Evolutionary conservation across 2,329 filamentous ascomycete genomes (phyloP), one percentile per base, ranked within the genome.

Genomic region (Thelonectria discophora): DNA sequence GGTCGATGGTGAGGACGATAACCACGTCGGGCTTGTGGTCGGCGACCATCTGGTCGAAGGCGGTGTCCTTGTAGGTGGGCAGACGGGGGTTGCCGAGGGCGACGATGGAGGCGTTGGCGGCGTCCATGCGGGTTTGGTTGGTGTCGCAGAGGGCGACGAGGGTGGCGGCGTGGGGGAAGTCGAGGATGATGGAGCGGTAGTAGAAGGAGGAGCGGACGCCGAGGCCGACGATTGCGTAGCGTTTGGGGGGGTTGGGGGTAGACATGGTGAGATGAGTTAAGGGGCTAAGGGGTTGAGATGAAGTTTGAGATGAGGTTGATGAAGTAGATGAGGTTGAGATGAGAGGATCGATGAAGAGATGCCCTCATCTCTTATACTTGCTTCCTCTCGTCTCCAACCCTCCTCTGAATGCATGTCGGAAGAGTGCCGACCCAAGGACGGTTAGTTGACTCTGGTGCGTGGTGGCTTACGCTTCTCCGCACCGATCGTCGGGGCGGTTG

Each of bases 1-100:
- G 82, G 74, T 89, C 86, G 64, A 88, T 86, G 0, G 86, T 88
- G 0, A 86, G 88, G 13, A 88, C 81, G 63, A 89, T 87, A 17
- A 88, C 79, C 68, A 86, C 84, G 69, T 88, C 84, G 0, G 86
- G 86, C 58, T 79, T 79, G 2, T 84, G 84, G 39, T 86, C 83
- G 40, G 74, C 53, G 43, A 87, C 79, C 86, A 89, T 88, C 43
- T 75, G 75, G 67, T 87, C 85, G 65, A 88, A 88, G 65, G 85
- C 79, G 2, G 73, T 60, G 2, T 85, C 84, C 43, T 80, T 77
- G 73, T 83, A 89, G 0, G 84, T 86, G 3, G 84, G 84, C 0
- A 88, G 78, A 0, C 74, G 67, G 9, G 68, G 70, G 65, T 84
- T 79, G n/a, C 83, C 81, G 0, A 88, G 72, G 0, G 75, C 65